These are phyloP conservation scores for Neonothopanus nambi DNA, from an alignment of 1,284 basidiomycete species.

Conservation along the genomic window DNA sequence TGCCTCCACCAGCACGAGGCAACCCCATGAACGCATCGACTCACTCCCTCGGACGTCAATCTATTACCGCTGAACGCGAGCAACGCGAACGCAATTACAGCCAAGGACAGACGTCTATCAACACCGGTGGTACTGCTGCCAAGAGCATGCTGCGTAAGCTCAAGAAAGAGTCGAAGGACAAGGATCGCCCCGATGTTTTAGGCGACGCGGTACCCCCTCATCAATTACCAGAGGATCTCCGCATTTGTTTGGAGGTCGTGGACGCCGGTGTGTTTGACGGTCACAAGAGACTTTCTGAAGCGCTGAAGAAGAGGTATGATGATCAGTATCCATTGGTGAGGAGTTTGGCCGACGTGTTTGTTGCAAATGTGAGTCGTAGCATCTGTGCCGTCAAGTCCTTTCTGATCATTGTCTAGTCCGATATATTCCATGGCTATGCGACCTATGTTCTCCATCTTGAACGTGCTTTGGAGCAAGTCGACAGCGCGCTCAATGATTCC, in stretches of 20 bases:
- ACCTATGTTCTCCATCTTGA: conserved; percentile 92
- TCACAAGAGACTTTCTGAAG: conserved; percentile 80
- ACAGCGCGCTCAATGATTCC: conserved; percentile 65
- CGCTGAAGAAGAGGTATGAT: conserved; percentile 84
- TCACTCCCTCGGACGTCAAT: conserved; percentile 55
- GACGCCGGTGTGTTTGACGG: conserved; percentile 84
- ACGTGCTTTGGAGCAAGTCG: conserved; percentile 83
- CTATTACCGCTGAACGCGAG: conserved; percentile 43
- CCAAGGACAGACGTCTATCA: conserved; percentile 33
- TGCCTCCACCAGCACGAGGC: conserved; percentile 71
- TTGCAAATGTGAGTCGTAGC: conserved; percentile 73
- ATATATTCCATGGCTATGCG: conserved; percentile 89
- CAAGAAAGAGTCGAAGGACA: conserved; percentile 54
- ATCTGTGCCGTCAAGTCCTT: conserved; percentile 12
- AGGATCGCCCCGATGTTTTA: conserved; percentile 45
- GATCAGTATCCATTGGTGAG: conserved; percentile 92
- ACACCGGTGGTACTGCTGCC: conserved; percentile 32
- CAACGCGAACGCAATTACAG: conserved; percentile 55
- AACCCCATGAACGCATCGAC: conserved; percentile 60
- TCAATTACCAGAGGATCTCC: conserved; percentile 83
- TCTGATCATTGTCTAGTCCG: conserved; percentile 58
- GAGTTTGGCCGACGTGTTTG: conserved; percentile 90
- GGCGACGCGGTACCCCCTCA: conserved; percentile 65
- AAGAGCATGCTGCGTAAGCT: conserved; percentile 64
- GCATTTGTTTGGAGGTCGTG: conserved; percentile 82